A percentile compares a stretch with the other conserved stretches of the same genome.
Conservation (phyloP, 2,329 filamentous ascomycete genomes). For the Rhynchosporium graminicola region DNA sequence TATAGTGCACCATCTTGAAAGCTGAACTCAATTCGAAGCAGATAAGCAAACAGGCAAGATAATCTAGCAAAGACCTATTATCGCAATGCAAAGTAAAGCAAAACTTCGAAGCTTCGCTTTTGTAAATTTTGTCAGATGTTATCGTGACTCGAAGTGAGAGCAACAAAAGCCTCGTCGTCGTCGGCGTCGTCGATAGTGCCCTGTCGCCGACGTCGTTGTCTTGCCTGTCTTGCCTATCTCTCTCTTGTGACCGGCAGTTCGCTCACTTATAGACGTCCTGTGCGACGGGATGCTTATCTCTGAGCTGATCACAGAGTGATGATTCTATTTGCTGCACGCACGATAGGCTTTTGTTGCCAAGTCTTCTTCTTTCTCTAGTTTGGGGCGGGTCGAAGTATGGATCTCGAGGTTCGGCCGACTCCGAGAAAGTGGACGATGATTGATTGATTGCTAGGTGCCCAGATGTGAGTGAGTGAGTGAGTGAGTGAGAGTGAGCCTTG, state of each 20-base stretch:
- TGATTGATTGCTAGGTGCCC: too few relatives aligned
- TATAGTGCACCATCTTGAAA: slow-evolving; percentile 16
- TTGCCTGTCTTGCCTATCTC: not conserved
- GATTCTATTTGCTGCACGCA: slow-evolving; percentile 9
- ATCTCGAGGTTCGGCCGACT: not conserved
- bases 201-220: not conserved
- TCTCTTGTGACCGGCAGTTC: not conserved
- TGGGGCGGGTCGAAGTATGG: not conserved
- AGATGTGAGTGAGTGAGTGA: not conserved
- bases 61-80: too few relatives aligned
- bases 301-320: not conserved
- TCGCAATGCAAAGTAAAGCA: too few relatives aligned
- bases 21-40: slow-evolving; percentile 4
- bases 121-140: not conserved
- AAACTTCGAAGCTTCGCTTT: too few relatives aligned
- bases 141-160: not conserved
- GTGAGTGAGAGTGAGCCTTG: not conserved
- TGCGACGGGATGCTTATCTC: slow-evolving; percentile 14
- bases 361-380: not conserved
- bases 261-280: slow-evolving; percentile 14
- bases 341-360: slow-evolving; percentile 15
- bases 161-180: not conserved
- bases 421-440: too few relatives aligned
- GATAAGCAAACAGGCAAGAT: too few relatives aligned
- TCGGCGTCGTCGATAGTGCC: too few relatives aligned